These are phyloP conservation scores for Datisca glomerata DNA, from an alignment of 306 rosid species.

Conservation along the genomic window DNA sequence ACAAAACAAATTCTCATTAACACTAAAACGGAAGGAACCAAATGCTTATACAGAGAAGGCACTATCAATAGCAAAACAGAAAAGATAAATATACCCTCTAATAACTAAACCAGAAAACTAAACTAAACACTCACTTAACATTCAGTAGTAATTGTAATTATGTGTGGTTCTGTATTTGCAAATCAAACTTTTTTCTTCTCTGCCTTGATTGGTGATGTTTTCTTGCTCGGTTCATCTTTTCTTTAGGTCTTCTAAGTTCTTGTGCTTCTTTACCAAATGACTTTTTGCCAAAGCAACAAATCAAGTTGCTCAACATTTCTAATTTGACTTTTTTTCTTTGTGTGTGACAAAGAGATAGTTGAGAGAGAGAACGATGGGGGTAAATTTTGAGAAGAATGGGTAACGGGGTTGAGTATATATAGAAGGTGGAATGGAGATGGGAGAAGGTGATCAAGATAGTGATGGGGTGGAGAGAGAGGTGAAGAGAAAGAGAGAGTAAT, in stretches of 20 bases:
- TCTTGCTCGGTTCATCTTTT: neutral
- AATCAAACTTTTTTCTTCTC: constrained; percentile 11
- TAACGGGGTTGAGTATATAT: too few species aligned
- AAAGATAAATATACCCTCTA: too few species aligned
- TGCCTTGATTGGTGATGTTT: neutral
- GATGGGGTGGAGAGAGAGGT: neutral
- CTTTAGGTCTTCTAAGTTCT: neutral
- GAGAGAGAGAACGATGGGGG: neutral
- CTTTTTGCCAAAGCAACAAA: constrained; percentile 1
- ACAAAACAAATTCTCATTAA: too few species aligned
- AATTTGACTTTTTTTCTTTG: neutral
- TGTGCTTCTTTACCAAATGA: neutral
- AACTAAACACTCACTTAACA: too few species aligned
- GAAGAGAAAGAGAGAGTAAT: neutral
- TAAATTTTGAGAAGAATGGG: too few species aligned
- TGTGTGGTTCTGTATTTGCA: constrained; percentile 5
- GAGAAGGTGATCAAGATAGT: too few species aligned
- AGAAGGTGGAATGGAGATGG: too few species aligned
- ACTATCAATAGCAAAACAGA: too few species aligned
- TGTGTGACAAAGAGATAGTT: neutral
- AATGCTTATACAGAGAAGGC: too few species aligned
- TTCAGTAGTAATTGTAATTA: neutral
- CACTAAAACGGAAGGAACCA: too few species aligned
- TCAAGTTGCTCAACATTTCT: constrained; percentile 7
- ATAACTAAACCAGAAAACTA: too few species aligned